These are phyloP conservation scores for Plasmodium reichenowi DNA, from an alignment of 169 alveolate genomes.

Conservation along the genomic window DNA sequence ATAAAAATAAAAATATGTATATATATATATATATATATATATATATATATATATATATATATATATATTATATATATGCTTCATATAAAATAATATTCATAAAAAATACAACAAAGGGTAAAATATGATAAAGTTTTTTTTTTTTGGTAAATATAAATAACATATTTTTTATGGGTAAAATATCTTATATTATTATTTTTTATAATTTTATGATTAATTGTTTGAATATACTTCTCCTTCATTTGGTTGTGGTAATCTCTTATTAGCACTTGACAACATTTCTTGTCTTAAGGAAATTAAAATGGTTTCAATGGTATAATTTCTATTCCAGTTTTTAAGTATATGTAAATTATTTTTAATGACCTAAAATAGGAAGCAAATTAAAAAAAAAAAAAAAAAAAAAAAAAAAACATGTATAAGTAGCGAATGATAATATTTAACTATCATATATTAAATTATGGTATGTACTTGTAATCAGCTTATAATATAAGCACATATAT, in stretches of 20 bases:
- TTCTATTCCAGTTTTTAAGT: conserved; percentile 93
- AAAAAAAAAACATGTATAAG: neutral
- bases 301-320: conserved; percentile 92
- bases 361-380: conserved; percentile 78
- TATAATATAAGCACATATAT: no score
- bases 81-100: neutral
- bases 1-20: neutral
- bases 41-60: neutral
- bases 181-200: neutral
- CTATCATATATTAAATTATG: conserved; percentile 69
- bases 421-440: neutral
- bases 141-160: neutral
- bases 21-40: neutral
- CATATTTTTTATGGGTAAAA: neutral
- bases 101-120: neutral
- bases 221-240: conserved; percentile 93
- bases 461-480: no score
- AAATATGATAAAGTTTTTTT: conserved; percentile 1
- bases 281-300: conserved; percentile 93
- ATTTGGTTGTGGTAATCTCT: conserved; percentile 96
- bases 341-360: conserved; percentile 85
- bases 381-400: neutral
- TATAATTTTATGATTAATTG: neutral
- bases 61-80: neutral
- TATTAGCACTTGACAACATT: conserved; percentile 92